These are phyloP conservation scores for Yamadazyma epiphylla DNA, from an alignment of 1,139 yeast genomes.

Conservation along the genomic window DNA sequence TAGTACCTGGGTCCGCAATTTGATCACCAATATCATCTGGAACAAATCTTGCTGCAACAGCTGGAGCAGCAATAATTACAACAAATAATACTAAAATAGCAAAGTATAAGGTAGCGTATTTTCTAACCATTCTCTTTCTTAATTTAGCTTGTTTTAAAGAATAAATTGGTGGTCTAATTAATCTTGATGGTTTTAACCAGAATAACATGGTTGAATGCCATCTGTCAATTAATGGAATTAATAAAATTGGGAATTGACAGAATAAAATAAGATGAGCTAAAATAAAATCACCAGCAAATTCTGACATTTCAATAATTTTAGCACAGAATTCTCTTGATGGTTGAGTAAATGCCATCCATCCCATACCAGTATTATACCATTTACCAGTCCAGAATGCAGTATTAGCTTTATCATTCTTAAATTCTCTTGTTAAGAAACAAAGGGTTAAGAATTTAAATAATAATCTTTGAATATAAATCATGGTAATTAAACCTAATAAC, in stretches of 20 bases:
- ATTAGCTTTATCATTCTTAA: conserved; percentile 94
- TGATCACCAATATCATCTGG: conserved; percentile 27
- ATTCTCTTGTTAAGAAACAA: conserved; percentile 85
- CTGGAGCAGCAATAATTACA: conserved; percentile 87
- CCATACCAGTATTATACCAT: conserved; percentile 95
- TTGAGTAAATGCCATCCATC: conserved; percentile 94
- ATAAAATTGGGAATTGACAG: conserved; percentile 82
- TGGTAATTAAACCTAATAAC: conserved; percentile 81
- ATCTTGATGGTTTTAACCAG: conserved; percentile 98
- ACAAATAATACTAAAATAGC: conserved; percentile 65
- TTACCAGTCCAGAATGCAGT: conserved; percentile 99
- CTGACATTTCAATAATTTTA: conserved; percentile 89
- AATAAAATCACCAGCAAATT: conserved; percentile 94
- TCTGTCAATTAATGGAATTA: conserved; percentile 87
- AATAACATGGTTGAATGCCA: conserved; percentile 98
- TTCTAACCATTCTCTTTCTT: conserved; percentile 98
- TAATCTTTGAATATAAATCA: conserved; percentile 84
- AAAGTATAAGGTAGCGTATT: conserved; percentile 84
- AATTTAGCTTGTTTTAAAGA: conserved; percentile 95
- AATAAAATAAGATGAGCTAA: conserved; percentile 87
- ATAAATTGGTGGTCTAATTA: conserved; percentile 98
- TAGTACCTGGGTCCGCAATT: conserved; percentile 19
- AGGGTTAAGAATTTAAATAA: conserved; percentile 83
- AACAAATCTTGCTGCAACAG: conserved; percentile 55
- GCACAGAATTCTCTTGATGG: conserved; percentile 96